phyloP scores from a whole-genome alignment of 1,284 basidiomycete genomes.

The Malassezia brasiliensis region DNA sequence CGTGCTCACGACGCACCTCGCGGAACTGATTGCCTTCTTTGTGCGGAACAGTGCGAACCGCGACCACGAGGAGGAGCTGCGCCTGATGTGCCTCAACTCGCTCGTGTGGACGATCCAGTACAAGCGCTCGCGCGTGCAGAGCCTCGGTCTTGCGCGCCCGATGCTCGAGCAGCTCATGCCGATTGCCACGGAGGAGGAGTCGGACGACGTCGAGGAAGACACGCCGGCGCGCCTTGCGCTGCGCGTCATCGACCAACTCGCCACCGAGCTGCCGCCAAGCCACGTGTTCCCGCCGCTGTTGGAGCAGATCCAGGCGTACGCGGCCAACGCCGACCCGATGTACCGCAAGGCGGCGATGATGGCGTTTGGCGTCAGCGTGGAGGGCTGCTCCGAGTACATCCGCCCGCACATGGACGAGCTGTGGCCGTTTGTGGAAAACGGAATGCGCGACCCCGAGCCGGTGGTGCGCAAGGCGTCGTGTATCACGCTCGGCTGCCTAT shows the following conservation, averaged over 20 bases:
- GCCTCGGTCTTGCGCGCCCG: slow-evolving; percentile 68
- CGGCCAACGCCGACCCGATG: slow-evolving; percentile 50
- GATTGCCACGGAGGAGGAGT: slow-evolving; percentile 78
- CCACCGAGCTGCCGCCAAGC: slow-evolving; percentile 82
- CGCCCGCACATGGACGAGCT: slow-evolving; percentile 82
- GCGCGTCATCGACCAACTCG: slow-evolving; percentile 85
- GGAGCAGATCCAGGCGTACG: slow-evolving; percentile 51
- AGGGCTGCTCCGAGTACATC: slow-evolving; percentile 97
- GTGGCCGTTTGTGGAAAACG: slow-evolving; percentile 88
- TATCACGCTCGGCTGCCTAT: slow-evolving; percentile 86
- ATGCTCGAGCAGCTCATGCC: slow-evolving; percentile 89
- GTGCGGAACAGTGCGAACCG: slow-evolving; percentile 73
- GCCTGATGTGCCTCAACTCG: slow-evolving; percentile 84
- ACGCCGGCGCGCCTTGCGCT: slow-evolving; percentile 85
- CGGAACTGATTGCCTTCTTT: slow-evolving; percentile 80
- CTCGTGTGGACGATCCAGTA: slow-evolving; percentile 84
- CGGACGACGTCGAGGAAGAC: slow-evolving; percentile 74
- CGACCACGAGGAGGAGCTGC: slow-evolving; percentile 67
- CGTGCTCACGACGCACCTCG: slow-evolving; percentile 76
- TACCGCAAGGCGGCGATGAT: slow-evolving; percentile 87
- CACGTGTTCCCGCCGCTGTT: slow-evolving; percentile 95
- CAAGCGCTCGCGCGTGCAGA: slow-evolving; percentile 93
- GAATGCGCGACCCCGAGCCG: slow-evolving; percentile 72
- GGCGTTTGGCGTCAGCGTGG: slow-evolving; percentile 87
- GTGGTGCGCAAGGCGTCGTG: slow-evolving; percentile 89